Evolutionary conservation across 345 rosid species (phyloP), one percentile per base, ranked within the genome.

Genomic region (Arabidopsis arenosa): DNA sequence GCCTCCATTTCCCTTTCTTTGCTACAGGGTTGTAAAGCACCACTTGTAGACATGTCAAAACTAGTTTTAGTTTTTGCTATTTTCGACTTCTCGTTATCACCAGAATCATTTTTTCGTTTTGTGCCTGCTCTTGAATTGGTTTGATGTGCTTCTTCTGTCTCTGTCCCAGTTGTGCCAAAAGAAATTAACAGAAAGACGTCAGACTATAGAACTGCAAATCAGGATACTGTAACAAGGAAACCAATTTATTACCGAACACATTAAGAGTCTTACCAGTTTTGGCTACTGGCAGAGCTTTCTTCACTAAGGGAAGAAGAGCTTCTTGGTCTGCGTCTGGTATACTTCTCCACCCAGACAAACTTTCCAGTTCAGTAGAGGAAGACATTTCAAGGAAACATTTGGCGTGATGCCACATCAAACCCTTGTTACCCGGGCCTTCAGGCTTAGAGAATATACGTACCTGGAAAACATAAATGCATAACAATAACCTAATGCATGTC

Each of bases 381-480:
- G 81, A 66, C 79, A 74, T 78, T 9, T 84, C 84, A 70, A 87
- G 69, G 80, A 88, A 87, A 80, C 99, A 95, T 59, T 80, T 85
- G 18, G 90, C 96, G 76, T 92, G 98, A 72, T 95, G 86, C 99
- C 99, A 95, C 28, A 86, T 81, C 75, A 90, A 48, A 68, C 89
- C 93, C 84, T 65, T 95, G 76, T 70, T 75, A 32, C 80, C 76
- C 2, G 84, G 87, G 53, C 90, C 95, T 57, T 84, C 85, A 73
- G 93, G 84, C 80, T 90, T 94, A 45, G 87, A 73, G 54, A 87
- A 92, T 77, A 92, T 69, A 48, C 99, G 94, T 56, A 89, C 90
- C 99, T 92, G 76, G n/a, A 53, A 56, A 52, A 18, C 32, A 55
- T 18, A 49, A 68, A 66, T 14, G n/a, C 36, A 60, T 41, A 14